Evolutionary conservation across 208 protist species (phyloP), one percentile per base, ranked within the genome.

Genomic region (Leishmania guyanensis): DNA sequence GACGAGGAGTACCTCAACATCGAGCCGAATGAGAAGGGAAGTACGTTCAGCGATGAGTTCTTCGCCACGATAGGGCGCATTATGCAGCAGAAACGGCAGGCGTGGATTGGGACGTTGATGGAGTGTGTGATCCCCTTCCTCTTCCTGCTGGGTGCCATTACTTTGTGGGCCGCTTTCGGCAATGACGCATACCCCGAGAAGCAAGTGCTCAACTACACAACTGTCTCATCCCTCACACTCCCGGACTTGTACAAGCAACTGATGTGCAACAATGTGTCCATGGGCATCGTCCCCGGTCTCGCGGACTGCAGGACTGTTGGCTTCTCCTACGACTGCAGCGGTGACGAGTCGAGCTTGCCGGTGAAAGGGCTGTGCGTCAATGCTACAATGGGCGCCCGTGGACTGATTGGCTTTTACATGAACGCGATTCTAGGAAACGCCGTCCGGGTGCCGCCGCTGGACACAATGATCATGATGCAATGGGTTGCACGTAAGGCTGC

Each of bases 91-190:
- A 90, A 87, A 43, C 46, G 65, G 36, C 86, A 83, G 43, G 83
- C 83, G 33, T 68, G 22, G 60, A 3, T 89, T 12, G 77, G 75
- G 12, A 84, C 81, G 4, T 46, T 86, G 65, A 29, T 88, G 62
- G 91, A 94, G 81, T 64, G 93, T 48, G 16, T 89, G 51, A 75
- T 93, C 17, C 89, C 91, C 8, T 22, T 93, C 33, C 54, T 95
- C 39, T 95, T 90, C 80, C 58, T 93, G 14, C 5, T 90, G 0
- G 83, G 84, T 53, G 75, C 85, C 48, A 80, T 92, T 65, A 79
- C 89, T 64, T 48, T 95, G 17, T 92, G 88, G 86, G 77, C 62
- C 4, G 82, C 86, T 74, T 90, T 92, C 70, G 89, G 88, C 16
- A 75, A 88, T 10, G 71, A 77, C 17, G 78, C 80, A 12, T 46